Evolutionary conservation across 495 filamentous ascomycete species (phyloP).

Genomic region (Stereocaulon alpinum): DNA sequence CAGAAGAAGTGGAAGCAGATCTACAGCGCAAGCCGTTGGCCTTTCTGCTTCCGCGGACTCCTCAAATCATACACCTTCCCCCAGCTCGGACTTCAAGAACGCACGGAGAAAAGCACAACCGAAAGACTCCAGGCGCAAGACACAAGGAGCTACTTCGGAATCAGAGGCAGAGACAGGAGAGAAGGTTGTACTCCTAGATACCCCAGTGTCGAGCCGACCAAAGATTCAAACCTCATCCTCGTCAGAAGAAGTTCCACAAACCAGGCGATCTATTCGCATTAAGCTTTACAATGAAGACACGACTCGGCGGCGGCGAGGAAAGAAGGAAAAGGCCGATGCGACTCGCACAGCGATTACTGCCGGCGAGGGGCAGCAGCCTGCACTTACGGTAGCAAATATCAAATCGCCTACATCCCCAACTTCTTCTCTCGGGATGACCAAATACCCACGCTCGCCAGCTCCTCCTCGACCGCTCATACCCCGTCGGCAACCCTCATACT

Average conservation of each 20-base stretch:
- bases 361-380: conserved; percentile 2
- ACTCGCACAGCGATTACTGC: conserved; percentile 19
- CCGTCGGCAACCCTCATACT: conserved; percentile 72
- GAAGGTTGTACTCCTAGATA: background rate
- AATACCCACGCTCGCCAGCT: conserved; percentile 78
- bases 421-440: conserved; percentile 59
- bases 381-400: conserved; percentile 40
- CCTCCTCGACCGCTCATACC: conserved; percentile 87
- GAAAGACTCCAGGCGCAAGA: conserved; percentile 23
- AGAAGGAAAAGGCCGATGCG: conserved; percentile 16
- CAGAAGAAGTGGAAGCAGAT: conserved; percentile 25
- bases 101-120: conserved; percentile 15
- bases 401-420: conserved; percentile 88
- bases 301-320: conserved; percentile 49
- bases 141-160: conserved; percentile 34
- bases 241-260: conserved; percentile 52
- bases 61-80: background rate
- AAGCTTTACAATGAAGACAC: conserved; percentile 80
- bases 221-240: conserved; percentile 35
- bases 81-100: conserved; percentile 19
- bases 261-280: conserved; percentile 77
- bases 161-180: conserved; percentile 33
- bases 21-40: conserved; percentile 31
- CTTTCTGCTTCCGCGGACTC: conserved; percentile 23
- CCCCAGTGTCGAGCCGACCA: conserved; percentile 34